A percentile compares a stretch with the other conserved stretches of the same genome.
Conservation (phyloP, 2,329 filamentous ascomycete genomes). For the Ophiostoma sp. region DNA sequence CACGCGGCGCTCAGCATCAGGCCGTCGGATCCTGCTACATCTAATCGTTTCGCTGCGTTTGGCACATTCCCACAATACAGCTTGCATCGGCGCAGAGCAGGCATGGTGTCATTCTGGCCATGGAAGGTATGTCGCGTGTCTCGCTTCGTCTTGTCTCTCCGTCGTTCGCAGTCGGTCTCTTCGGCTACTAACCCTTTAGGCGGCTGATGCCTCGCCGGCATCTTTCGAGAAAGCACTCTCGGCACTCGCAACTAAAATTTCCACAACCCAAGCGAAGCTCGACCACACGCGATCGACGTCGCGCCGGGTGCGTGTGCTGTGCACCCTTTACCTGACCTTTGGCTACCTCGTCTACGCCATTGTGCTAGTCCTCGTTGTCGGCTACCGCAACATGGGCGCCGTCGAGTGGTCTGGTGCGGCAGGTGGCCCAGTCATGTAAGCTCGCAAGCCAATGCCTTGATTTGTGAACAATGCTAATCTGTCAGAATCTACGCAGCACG, state of each 20-base stretch:
- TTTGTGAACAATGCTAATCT: neutral
- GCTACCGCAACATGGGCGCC: slow-evolving; percentile 69
- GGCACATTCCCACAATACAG: neutral
- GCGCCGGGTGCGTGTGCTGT: slow-evolving; percentile 74
- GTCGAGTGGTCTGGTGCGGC: slow-evolving; percentile 73
- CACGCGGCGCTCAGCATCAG: neutral
- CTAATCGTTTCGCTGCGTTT: neutral
- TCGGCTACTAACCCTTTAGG: slow-evolving; percentile 43
- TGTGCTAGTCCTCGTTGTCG: slow-evolving; percentile 76
- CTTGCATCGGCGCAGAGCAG: neutral
- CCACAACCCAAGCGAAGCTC: slow-evolving; percentile 64
- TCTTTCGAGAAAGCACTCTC: slow-evolving; percentile 90
- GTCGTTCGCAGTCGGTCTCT: neutral
- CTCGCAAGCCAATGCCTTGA: neutral
- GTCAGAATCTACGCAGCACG: slow-evolving; percentile 73
- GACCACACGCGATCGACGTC: slow-evolving; percentile 66
- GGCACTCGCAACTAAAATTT: slow-evolving; percentile 74
- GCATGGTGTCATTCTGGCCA: slow-evolving; percentile 34
- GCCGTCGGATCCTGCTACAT: neutral
- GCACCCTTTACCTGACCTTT: slow-evolving; percentile 85
- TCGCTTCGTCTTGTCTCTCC: neutral
- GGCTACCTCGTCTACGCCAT: slow-evolving; percentile 83
- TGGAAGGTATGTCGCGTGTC: slow-evolving; percentile 23
- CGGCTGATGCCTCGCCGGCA: slow-evolving; percentile 73
- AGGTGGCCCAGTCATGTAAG: slow-evolving; percentile 72